Evolutionary conservation across 2,329 filamentous ascomycete species (phyloP), one percentile per base, ranked within the genome.

Genomic region (Trichophyton rubrum): DNA sequence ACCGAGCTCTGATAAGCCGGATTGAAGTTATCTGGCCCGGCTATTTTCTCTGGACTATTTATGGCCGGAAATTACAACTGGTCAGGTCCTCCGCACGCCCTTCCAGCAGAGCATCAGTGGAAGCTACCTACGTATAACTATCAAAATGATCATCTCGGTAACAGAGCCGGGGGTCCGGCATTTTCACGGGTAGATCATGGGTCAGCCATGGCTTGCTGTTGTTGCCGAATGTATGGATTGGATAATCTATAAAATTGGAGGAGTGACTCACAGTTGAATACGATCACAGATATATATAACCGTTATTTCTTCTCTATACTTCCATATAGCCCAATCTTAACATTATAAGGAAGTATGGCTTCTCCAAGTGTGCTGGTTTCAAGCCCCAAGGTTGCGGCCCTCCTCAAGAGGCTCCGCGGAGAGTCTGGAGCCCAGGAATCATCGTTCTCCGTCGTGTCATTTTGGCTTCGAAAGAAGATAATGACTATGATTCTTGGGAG

Each of bases 341-440:
- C 17, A 2, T 13, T 8, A 58, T 3, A 8, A 40, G 1, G 51
- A 40, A 27, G 6, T 43, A 65, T 65, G 64, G 57, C 61, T 17
- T 60, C 64, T 45, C 24, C 43, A 24, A 64, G 27, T 30, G 51
- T 45, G 4, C 15, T 65, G 45, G 59, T 58, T 22, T 63, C 64
- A 15, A 63, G 64, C 59, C 60, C 60, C 6, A 63, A 61, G 43
- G 63, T 68, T 43, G 64, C 66, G 6, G 17, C 62, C 13, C 66
- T 73, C 56, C 69, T 74, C n/a, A 57, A 68, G 33, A 64, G 60
- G 45, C 68, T 74, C 20, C 72, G 73, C 61, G 61, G 63, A 7
- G 65, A 67, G 51, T 73, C 72, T 9, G 61, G 66, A n/a, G 63
- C 64, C 43, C 72, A 74, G 61, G 72, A 74, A 62, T 64, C 67